Base-by-base conservation (phyloP, 768 basidiomycete species). In the Rhodotorula toruloides region DNA sequence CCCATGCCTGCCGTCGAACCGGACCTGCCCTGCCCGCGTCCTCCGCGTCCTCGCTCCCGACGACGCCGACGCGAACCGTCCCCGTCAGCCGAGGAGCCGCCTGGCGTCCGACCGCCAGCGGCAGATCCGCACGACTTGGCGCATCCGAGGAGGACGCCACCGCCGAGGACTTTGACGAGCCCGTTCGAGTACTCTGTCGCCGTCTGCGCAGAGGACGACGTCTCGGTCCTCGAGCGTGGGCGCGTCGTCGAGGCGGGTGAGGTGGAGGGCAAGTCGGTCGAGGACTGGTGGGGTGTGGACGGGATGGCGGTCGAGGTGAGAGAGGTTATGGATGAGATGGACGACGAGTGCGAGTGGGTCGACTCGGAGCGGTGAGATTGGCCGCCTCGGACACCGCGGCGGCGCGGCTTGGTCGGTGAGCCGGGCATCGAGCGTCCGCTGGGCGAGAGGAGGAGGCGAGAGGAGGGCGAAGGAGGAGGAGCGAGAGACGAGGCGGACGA, bases 91-190 rank as follows among this genome's bases (percentile, higher is more conserved):
- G 46, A 22, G 37, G 22, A 37, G 48, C 40, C 58, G n/a, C 37
- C 36, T 25, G 53, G 37, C 37, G 53, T 54, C 36, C 53, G 53
- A 13, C 50, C 29, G 19, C 29, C 32, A 40, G 25, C 3, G 16
- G 52, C 4, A 32, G 53, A 25, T 25, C 11, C 4, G 19, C 43
- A 54, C 10, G 58, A 54, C 50, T 67, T 67, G 29, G 56, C 61
- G 36, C 61, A 62, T 5, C 74, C 74, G 34, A 75, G 65, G 32
- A 75, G 56, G 48, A 74, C 73, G 39, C 74, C 74, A 6, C 74
- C 74, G n/a, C 71, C 71, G 14, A 75, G 68, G 14, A 75, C 74
- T 42, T 72, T 73, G 43, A 75, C 74, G 55, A 72, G 72, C 17
- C 74, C 74, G 48, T 72, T 70, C 50, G 73, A 72, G 63, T 75